Conservation (phyloP, 1,139 yeast genomes). For the Nakaseomyces kungkrabaensis region DNA sequence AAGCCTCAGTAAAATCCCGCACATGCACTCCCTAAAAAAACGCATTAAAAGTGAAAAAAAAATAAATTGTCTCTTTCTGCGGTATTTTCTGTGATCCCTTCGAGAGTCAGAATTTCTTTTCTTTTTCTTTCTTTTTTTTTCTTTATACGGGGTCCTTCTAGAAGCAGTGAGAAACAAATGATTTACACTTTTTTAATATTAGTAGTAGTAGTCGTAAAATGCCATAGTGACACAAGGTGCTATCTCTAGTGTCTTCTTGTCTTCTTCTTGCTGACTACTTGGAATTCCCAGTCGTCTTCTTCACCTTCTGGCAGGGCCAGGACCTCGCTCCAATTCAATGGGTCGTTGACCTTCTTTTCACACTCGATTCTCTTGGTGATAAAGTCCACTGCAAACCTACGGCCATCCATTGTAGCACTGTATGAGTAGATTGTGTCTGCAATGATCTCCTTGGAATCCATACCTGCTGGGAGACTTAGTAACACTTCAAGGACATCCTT, state of each 20-base stretch:
- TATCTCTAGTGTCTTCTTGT: constrained; percentile 31
- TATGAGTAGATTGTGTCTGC: constrained; percentile 88
- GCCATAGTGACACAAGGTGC: too few species aligned
- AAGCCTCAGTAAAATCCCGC: too few species aligned
- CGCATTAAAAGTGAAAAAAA: too few species aligned
- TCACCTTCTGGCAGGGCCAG: constrained; percentile 43
- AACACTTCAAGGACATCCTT: constrained; percentile 75
- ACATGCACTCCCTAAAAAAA: too few species aligned
- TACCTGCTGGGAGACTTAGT: constrained; percentile 62
- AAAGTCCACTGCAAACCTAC: constrained; percentile 87
- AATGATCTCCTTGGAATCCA: constrained; percentile 74
- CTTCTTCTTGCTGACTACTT: constrained; percentile 59
- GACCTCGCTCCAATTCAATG: constrained; percentile 60
- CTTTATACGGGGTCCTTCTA: background rate
- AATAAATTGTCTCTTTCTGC: background rate
- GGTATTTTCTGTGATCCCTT: background rate
- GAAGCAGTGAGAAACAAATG: background rate
- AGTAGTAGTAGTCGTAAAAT: too few species aligned
- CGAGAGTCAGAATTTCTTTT: background rate
- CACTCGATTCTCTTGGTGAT: constrained; percentile 65
- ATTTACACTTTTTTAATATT: too few species aligned
- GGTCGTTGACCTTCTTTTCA: constrained; percentile 50
- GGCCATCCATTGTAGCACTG: constrained; percentile 88
- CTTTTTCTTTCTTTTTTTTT: too few species aligned
- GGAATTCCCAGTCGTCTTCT: constrained; percentile 77